Base-by-base conservation (phyloP, 306 rosid species). In the Gillenia trifoliata region DNA sequence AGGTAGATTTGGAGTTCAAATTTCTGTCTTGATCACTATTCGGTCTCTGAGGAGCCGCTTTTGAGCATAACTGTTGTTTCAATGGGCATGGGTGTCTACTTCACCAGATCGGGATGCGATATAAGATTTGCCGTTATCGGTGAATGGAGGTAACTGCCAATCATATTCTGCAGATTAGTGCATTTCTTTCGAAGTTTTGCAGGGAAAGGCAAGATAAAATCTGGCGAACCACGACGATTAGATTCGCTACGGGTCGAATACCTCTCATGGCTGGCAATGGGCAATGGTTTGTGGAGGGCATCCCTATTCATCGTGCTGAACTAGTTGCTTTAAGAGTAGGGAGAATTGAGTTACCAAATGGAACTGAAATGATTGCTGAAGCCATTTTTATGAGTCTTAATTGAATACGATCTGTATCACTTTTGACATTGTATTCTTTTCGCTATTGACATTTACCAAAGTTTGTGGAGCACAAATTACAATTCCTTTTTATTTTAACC, bases 241-340 rank as follows among this genome's bases (percentile, higher is more conserved):
- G 77, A 38, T 33, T 64, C 74, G 76, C 49, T 69, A 40, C 66
- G 70, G 80, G 84, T 17, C 40, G 34, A 57, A 9, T 7, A 16
- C 52, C 26, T 66, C 70, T 73, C 31, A 4, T 36, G 73, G 60
- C 61, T 67, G n/a, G 83, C 77, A 57, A 76, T 64, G 77, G n/a
- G 83, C 77, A 57, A 76, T 64, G 77, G 63, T 60, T 28, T 82
- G 68, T 79, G 91, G 89, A 79, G 93, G 93, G 77, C 49, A 83
- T 40, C 61, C 73, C 72, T 22, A 33, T 54, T 56, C 31, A 60
- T 68, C 72, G 33, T 78, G 57, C 34, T 2, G 3, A 70, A 71
- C 70, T 33, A 13, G 20, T 45, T 36, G 2, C 70, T 36, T 64
- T 55, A 73, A 52, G 52, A n/a, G 67, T 47, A 38, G 66, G 59